Evolutionary conservation across 352 stramenopile species (phyloP).

Genomic region (Phytophthora palmivora): DNA sequence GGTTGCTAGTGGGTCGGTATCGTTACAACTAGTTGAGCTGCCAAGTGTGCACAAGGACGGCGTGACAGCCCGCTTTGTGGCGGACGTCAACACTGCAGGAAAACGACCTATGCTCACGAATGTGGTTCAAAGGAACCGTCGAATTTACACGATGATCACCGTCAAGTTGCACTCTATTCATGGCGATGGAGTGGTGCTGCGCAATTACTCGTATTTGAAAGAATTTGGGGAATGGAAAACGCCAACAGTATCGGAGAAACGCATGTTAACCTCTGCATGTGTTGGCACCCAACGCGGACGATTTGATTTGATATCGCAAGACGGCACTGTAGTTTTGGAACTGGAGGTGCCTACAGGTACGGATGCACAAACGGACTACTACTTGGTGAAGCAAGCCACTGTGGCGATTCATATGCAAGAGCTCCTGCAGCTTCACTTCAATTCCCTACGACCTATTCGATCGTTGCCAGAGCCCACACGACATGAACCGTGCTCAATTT

Average conservation of each 20-base stretch:
- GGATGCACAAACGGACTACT: slow-evolving; percentile 69
- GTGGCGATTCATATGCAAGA: slow-evolving; percentile 58
- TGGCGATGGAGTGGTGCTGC: slow-evolving; percentile 26
- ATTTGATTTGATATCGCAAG: slow-evolving; percentile 58
- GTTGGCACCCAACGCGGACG: slow-evolving; percentile 37
- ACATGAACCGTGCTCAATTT: slow-evolving; percentile 38
- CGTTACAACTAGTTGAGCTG: slow-evolving; percentile 31
- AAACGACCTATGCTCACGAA: slow-evolving; percentile 67
- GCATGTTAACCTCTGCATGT: slow-evolving; percentile 25
- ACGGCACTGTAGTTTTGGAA: slow-evolving; percentile 59
- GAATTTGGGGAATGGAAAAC: slow-evolving; percentile 67
- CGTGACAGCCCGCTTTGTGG: slow-evolving; percentile 37
- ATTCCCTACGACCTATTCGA: slow-evolving; percentile 35
- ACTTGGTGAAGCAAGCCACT: slow-evolving; percentile 55
- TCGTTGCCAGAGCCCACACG: slow-evolving; percentile 16
- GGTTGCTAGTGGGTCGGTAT: slow-evolving; percentile 34
- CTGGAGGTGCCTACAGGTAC: slow-evolving; percentile 56
- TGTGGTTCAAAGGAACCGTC: slow-evolving; percentile 52
- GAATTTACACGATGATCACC: slow-evolving; percentile 67
- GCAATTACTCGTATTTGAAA: slow-evolving; percentile 60
- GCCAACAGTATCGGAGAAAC: slow-evolving; percentile 46
- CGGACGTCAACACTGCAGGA: slow-evolving; percentile 14
- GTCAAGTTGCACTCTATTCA: slow-evolving; percentile 36
- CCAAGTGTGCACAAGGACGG: slow-evolving; percentile 42
- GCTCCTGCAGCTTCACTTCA: slow-evolving; percentile 52